Evolutionary conservation across 306 rosid species (phyloP).

Genomic region (Casuarina cunninghamiana): DNA sequence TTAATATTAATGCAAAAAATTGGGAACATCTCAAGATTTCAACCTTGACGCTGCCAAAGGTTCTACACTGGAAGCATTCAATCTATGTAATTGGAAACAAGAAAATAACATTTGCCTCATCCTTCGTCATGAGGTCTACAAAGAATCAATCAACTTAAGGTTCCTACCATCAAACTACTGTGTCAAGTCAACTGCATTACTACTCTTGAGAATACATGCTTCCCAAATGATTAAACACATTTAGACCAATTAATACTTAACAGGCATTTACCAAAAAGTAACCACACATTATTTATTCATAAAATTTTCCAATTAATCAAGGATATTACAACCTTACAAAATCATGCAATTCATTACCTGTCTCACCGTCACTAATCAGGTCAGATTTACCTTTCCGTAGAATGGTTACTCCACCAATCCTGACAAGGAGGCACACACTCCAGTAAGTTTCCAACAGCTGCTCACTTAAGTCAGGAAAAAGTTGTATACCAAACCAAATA

Average conservation of each 20-base stretch:
- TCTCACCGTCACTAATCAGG: slow-evolving; percentile 76
- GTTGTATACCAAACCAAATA: neutral
- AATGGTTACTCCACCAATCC: slow-evolving; percentile 84
- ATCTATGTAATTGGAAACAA: neutral
- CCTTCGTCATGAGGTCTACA: neutral
- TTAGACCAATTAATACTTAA: neutral
- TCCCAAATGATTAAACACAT: neutral
- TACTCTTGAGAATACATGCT: neutral
- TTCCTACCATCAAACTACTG: neutral
- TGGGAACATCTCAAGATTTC: neutral
- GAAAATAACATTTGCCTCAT: neutral
- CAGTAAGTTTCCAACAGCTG: slow-evolving; percentile 20
- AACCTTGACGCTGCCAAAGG: neutral
- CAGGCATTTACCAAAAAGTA: slow-evolving; percentile 1
- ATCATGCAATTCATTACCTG: slow-evolving; percentile 49
- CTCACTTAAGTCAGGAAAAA: neutral
- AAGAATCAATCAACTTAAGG: neutral
- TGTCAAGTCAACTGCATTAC: neutral
- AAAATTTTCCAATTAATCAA: neutral
- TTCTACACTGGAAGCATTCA: neutral
- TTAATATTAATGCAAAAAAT: neutral
- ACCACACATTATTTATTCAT: slow-evolving; percentile 2
- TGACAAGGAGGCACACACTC: slow-evolving; percentile 40
- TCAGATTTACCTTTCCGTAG: slow-evolving; percentile 79
- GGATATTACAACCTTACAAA: slow-evolving; percentile 2